Evolutionary conservation across 345 rosid species (phyloP), one percentile per base, ranked within the genome.

Genomic region (Garcia nutans): DNA sequence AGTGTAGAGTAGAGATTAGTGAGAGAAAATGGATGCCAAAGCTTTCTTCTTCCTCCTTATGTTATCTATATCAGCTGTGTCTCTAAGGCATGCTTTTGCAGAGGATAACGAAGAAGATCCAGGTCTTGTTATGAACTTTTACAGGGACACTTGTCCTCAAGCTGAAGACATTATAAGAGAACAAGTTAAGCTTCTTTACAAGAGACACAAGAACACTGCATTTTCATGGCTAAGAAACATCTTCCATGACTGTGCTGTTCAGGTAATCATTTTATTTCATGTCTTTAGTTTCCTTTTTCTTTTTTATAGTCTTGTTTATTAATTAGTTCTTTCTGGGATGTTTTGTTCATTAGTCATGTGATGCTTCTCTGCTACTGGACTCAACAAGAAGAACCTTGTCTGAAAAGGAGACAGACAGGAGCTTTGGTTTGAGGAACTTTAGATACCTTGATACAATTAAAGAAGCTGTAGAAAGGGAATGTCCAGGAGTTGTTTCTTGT

Each of bases 201-300:
- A 95, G 82, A 92, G 97, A 85, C 97, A 95, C 93, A 95, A 95
- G 89, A 95, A 95, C 93, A 95, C 99, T 13, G 99, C 99, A n/a
- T 95, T 95, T 82, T 95, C 99, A 63, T 95, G 99, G 99, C 90
- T 95, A 12, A 87, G 99, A 82, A 95, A 90, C 92, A 91, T 95
- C 87, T 95, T 95, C 94, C 97, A 95, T 80, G 99, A 95, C 89
- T 95, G 99, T 76, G 96, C 89, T 81, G 97, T 95, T 68, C 80
- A 94, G 97, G 98, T 94, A 67, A 49, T 13, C 10, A 5, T 6
- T 47, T 6, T 10, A 1, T 17, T 13, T 22, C 8, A 16, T 60
- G 10, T 10, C n/a, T 57, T 59, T 59, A 47, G 5, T 42, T 8
- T 24, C 28, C 66, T 75, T 75, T 71, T 37, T 3, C 50, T 7